Conservation (phyloP, 306 rosid genomes). For the Alnus glutinosa region DNA sequence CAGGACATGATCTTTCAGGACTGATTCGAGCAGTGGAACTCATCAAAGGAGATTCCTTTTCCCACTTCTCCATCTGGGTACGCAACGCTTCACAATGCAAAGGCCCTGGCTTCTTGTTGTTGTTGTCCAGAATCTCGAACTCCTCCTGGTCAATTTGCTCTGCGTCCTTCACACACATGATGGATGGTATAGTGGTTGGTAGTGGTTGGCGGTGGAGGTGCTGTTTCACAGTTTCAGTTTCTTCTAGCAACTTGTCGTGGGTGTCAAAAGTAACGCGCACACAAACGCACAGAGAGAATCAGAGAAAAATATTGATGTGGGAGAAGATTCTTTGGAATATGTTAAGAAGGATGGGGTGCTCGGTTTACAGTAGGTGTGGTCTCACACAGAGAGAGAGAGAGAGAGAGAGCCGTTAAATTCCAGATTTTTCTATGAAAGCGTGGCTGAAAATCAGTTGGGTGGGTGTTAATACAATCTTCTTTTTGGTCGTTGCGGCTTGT, state of each 20-base stretch:
- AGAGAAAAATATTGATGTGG: constrained; percentile 16
- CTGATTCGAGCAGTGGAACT: constrained; percentile 36
- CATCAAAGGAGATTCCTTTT: constrained; percentile 35
- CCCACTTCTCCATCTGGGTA: constrained; percentile 53
- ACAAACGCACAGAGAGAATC: neutral
- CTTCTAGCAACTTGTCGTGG: constrained; percentile 38
- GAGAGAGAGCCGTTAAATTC: constrained; percentile 35
- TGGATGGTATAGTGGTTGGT: constrained; percentile 20
- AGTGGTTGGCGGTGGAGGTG: constrained; percentile 17
- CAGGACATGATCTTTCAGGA: constrained; percentile 60
- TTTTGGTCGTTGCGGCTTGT: neutral
- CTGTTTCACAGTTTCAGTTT: constrained; percentile 28
- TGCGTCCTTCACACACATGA: constrained; percentile 76
- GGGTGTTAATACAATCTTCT: constrained; percentile 17
- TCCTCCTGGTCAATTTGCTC: constrained; percentile 63
- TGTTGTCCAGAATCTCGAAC: constrained; percentile 37
- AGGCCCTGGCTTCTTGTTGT: constrained; percentile 50
- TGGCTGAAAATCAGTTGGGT: constrained; percentile 58
- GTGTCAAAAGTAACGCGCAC: constrained; percentile 31
- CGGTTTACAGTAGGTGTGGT: constrained; percentile 20
- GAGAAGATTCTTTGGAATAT: constrained; percentile 64
- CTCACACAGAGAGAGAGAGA: constrained; percentile 19
- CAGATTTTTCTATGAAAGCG: constrained; percentile 61
- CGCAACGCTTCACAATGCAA: constrained; percentile 58
- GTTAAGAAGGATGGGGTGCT: constrained; percentile 37